These are phyloP conservation scores for Scedosporium boydii DNA, from an alignment of 2,329 filamentous ascomycete genomes.

Conservation along the genomic window DNA sequence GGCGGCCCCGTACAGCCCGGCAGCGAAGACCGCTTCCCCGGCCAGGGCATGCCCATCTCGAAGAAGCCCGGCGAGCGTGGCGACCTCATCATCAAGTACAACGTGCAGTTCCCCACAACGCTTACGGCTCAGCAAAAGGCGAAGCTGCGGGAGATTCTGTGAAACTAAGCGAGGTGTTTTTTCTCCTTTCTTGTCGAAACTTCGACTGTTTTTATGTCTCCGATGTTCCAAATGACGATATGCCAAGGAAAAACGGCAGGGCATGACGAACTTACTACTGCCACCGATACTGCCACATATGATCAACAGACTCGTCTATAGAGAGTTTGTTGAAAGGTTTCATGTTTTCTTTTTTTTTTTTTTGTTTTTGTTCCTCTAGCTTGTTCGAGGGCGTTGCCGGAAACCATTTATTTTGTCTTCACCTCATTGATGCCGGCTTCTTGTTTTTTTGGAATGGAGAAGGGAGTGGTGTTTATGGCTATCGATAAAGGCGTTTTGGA, in stretches of 20 bases:
- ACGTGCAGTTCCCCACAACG: conserved; percentile 80
- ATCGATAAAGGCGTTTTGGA: too few species aligned
- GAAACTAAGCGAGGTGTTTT: conserved; percentile 11
- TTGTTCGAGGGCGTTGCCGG: neutral
- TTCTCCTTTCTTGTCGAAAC: neutral
- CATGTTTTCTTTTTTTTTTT: conserved; percentile 1
- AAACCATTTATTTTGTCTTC: neutral
- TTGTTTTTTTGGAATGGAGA: too few species aligned
- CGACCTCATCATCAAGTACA: conserved; percentile 81
- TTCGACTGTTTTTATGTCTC: neutral
- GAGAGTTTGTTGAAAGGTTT: conserved; percentile 2
- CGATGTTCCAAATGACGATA: neutral
- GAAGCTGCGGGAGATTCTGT: conserved; percentile 70
- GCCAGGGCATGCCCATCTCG: conserved; percentile 86
- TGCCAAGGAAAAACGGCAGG: neutral
- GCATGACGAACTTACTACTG: neutral
- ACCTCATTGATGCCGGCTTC: neutral
- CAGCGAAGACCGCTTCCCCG: conserved; percentile 71
- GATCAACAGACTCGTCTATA: neutral
- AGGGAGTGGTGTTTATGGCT: too few species aligned
- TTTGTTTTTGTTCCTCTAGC: conserved; percentile 6
- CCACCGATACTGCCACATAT: conserved; percentile 6
- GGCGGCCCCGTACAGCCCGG: conserved; percentile 78
- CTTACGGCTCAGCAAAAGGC: conserved; percentile 73
- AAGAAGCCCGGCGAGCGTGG: conserved; percentile 81